phyloP scores from a whole-genome alignment of 2,329 filamentous ascomycete species.

The Sporothrix pallida region DNA sequence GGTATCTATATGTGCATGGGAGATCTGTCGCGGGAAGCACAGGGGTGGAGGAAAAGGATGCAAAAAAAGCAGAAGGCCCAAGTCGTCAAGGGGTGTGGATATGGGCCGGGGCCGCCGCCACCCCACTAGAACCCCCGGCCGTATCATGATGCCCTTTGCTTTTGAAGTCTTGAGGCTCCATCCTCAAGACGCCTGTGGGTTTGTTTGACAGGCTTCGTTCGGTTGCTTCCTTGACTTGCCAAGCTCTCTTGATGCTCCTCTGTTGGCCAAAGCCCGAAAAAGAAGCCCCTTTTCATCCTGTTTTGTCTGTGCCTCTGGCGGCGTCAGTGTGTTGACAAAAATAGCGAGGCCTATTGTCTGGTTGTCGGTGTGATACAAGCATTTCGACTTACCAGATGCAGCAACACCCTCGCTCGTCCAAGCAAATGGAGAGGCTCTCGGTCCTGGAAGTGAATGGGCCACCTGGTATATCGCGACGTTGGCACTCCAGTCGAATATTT shows the following conservation, averaged over 20 bases:
- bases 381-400: slow-evolving; percentile 6
- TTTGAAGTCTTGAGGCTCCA: slow-evolving; percentile 11
- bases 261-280: not conserved
- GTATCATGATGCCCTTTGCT: slow-evolving; percentile 8
- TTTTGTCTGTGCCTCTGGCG: slow-evolving; percentile 25
- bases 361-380: slow-evolving; percentile 2
- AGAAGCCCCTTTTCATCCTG: slow-evolving; percentile 14
- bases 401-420: slow-evolving; percentile 10
- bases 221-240: slow-evolving; percentile 9
- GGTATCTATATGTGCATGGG: slow-evolving; percentile 1
- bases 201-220: slow-evolving; percentile 3
- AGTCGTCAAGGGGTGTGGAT: slow-evolving; percentile 1
- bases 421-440: not conserved
- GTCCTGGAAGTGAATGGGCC: too few species aligned
- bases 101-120: slow-evolving; percentile 1
- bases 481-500: not conserved
- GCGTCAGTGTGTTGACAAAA: slow-evolving; percentile 20
- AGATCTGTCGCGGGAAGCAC: slow-evolving; percentile 31
- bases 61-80: not conserved
- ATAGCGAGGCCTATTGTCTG: not conserved
- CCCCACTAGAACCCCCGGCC: not conserved
- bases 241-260: slow-evolving; percentile 14
- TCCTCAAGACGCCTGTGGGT: slow-evolving; percentile 6
- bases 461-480: not conserved
- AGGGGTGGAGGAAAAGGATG: slow-evolving; percentile 4